These are phyloP conservation scores for Psilocybe tampanensis DNA, from an alignment of 768 basidiomycete species.

Conservation along the genomic window DNA sequence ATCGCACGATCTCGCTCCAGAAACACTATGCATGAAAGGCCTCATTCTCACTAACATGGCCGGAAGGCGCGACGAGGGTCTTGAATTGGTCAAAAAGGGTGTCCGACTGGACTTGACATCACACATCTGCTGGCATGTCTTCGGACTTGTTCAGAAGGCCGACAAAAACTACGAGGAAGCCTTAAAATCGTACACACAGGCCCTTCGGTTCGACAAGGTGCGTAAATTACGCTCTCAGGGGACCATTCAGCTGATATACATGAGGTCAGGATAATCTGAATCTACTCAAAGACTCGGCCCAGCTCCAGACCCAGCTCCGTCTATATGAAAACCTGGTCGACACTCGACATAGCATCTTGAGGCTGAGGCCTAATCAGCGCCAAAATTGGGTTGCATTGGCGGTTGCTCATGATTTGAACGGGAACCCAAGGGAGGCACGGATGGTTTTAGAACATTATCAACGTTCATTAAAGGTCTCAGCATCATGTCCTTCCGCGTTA, in stretches of 20 bases:
- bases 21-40: conserved; percentile 97
- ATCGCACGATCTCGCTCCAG: conserved; percentile 40
- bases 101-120: conserved; percentile 80
- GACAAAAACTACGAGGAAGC: conserved; percentile 96
- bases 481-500: conserved; percentile 14
- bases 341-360: conserved; percentile 80
- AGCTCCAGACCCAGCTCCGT: conserved; percentile 86
- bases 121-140: conserved; percentile 98
- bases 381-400: conserved; percentile 91
- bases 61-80: conserved; percentile 70
- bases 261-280: conserved; percentile 84
- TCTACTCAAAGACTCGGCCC: conserved; percentile 87
- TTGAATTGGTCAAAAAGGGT: conserved; percentile 84
- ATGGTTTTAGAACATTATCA: conserved; percentile 76
- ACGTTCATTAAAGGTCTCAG: conserved; percentile 67
- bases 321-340: conserved; percentile 78
- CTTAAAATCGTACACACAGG: conserved; percentile 89
- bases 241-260: background rate
- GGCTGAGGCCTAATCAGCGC: conserved; percentile 78
- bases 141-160: conserved; percentile 91
- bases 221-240: conserved; percentile 20
- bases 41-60: conserved; percentile 83
- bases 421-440: conserved; percentile 69
- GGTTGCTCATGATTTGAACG: conserved; percentile 85
- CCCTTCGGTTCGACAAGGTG: conserved; percentile 88